These are phyloP conservation scores for Dactylellina drechsleri DNA, from an alignment of 2,329 filamentous ascomycete species.

Conservation along the genomic window DNA sequence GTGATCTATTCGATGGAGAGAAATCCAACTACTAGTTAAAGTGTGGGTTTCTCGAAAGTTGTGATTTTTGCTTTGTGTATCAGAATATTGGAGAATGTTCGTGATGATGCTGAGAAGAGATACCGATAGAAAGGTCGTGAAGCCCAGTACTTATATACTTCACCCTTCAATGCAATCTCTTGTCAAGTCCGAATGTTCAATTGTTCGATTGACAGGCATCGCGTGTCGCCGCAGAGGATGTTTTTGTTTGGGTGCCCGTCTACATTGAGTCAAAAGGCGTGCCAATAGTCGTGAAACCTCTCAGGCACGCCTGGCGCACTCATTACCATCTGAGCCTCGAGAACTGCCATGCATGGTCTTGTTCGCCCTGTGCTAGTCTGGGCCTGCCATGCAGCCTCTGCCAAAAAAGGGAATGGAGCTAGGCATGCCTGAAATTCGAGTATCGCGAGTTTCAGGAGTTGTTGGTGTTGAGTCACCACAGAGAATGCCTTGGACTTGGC, in stretches of 20 bases:
- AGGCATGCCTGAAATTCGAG: slow-evolving; percentile 26
- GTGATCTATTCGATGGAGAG: slow-evolving; percentile 13
- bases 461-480: slow-evolving; percentile 33
- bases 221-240: neutral
- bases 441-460: slow-evolving; percentile 22
- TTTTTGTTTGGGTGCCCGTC: neutral
- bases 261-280: neutral
- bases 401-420: too few species aligned
- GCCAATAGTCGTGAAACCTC: neutral
- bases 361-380: too few species aligned
- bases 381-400: too few species aligned
- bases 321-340: too few species aligned
- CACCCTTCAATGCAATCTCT: neutral
- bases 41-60: slow-evolving; percentile 27
- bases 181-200: neutral
- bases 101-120: slow-evolving; percentile 28
- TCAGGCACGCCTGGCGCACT: neutral
- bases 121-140: neutral
- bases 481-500: neutral
- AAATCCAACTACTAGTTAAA: slow-evolving; percentile 49
- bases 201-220: neutral
- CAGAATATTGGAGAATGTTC: neutral
- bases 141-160: slow-evolving; percentile 31
- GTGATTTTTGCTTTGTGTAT: neutral
- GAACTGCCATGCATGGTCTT: too few species aligned